Base-by-base conservation (phyloP, 306 rosid species). In the Lithocarpus polystachyus region DNA sequence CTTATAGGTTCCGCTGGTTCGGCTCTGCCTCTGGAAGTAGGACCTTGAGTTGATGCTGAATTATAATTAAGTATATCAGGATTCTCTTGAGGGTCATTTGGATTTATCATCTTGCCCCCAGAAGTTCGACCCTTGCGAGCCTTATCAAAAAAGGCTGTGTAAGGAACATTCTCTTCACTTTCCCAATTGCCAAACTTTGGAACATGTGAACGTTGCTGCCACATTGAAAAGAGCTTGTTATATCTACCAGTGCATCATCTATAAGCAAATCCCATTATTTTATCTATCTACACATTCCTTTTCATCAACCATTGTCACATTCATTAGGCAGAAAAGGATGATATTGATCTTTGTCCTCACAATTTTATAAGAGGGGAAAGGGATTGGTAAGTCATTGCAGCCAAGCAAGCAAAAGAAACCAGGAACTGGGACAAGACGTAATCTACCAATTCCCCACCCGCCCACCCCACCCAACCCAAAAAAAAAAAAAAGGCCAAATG, bases 151-250 rank as follows among this genome's bases (percentile, higher is more conserved):
- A 87, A 96, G 71, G 89, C 98, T 26, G 98, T 91, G 80, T 96
- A 96, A 29, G 97, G 99, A 82, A 96, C 99, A 84, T 87, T 88
- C 19, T 88, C 98, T 62, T 85, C 94, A 54, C 82, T 81, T 53
- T 90, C 96, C 99, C 99, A 93, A 59, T 91, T 89, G 73, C 98
- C 99, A 83, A 90, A 96, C 73, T 87, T 86, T 14, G 99, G 99
- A 69, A 96, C 99, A 78, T 80, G 96, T 56, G 96, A 79, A 75
- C 92, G 96, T 85, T 96, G 89, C 97, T 93, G 96, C 79, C 62
- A 79, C 78, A 85, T 45, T n/a, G 17, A 81, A 71, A 86, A 81
- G 26, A 80, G 53, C 4, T 3, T 40, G 79, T 86, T 74, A 89
- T 22, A 15, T 28, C 40, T 70, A 43, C 33, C 56, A 75, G 17